Evolutionary conservation across 2,329 filamentous ascomycete species (phyloP).

Genomic region (Monosporascus ibericus): DNA sequence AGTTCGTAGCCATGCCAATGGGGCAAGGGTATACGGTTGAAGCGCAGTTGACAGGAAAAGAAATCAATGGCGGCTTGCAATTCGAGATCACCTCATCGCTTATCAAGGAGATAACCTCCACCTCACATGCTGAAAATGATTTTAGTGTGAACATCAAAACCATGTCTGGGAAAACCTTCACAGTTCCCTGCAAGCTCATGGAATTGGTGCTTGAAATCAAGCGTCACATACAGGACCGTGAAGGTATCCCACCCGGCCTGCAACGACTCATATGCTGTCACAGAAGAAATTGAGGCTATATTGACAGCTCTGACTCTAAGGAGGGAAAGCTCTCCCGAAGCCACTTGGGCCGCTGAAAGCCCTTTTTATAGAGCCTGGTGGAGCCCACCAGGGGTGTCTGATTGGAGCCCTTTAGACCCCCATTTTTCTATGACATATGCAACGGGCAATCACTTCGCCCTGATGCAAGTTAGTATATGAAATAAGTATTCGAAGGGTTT

Average conservation of each 20-base stretch:
- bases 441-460: no score
- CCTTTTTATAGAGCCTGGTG: no score
- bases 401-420: no score
- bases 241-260: not conserved
- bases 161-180: not conserved
- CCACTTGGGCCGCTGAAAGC: no score
- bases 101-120: not conserved
- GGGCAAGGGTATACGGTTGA: conserved; percentile 38
- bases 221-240: not conserved
- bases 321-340: no score
- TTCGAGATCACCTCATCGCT: conserved; percentile 34
- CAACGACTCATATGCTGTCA: not conserved
- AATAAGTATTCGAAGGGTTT: no score
- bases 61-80: conserved; percentile 34
- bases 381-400: no score
- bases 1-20: conserved; percentile 42
- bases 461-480: no score
- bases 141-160: not conserved
- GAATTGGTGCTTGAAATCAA: not conserved
- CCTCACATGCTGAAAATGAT: no score
- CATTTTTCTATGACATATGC: no score
- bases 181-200: not conserved
- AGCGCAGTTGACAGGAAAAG: conserved; percentile 36
- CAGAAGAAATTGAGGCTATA: no score
- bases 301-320: no score